Conservation (phyloP, 1,284 basidiomycete genomes). For the Cystobasidium pallidum region DNA sequence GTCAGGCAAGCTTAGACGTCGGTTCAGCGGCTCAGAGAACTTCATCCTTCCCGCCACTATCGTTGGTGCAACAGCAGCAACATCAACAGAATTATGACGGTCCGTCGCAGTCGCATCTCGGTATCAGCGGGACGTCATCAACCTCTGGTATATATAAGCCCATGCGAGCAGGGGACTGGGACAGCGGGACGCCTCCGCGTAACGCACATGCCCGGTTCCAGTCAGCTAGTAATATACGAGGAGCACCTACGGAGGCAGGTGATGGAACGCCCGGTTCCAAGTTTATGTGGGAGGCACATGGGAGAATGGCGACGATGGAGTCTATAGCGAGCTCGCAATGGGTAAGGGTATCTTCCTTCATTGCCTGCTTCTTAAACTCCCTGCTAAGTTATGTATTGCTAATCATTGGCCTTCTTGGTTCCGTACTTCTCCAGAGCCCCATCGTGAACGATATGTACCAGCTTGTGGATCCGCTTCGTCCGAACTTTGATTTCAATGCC, state of each 20-base stretch:
- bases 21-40: not conserved
- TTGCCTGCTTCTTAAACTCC: not conserved
- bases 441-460: slow-evolving; percentile 12
- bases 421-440: slow-evolving; percentile 7
- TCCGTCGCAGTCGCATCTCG: not conserved
- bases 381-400: no score
- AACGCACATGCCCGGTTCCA: slow-evolving; percentile 7
- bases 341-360: not conserved
- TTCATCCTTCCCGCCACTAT: not conserved
- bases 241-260: slow-evolving; percentile 17
- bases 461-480: slow-evolving; percentile 33
- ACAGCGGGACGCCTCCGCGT: not conserved
- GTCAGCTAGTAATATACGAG: slow-evolving; percentile 34
- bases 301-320: slow-evolving; percentile 23
- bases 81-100: not conserved
- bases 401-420: not conserved
- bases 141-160: not conserved
- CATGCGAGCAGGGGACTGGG: not conserved
- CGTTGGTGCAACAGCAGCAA: not conserved
- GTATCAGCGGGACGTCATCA: not conserved
- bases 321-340: slow-evolving; percentile 30
- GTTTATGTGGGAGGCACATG: slow-evolving; percentile 16
- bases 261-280: slow-evolving; percentile 15
- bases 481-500: not conserved
- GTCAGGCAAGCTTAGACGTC: not conserved